These are phyloP conservation scores for Aureobasidium melanogenum DNA, from an alignment of 2,329 filamentous ascomycete species.

Conservation along the genomic window DNA sequence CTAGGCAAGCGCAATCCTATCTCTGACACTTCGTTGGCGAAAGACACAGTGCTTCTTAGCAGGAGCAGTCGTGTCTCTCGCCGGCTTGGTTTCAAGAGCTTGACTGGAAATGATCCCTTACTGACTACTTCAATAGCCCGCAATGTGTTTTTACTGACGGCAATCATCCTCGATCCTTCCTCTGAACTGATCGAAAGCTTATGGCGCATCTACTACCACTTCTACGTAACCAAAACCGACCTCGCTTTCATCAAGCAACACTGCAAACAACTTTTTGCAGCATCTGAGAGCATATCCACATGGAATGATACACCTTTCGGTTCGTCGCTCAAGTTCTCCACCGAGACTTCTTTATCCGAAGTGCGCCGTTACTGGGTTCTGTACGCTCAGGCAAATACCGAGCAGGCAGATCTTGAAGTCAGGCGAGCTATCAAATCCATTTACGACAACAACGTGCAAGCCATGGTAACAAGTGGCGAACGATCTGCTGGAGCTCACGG, in stretches of 20 bases:
- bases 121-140: slow-evolving; percentile 34
- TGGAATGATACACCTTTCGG: slow-evolving; percentile 31
- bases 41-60: not conserved
- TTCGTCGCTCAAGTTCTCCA: slow-evolving; percentile 39
- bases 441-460: not conserved
- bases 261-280: slow-evolving; percentile 33
- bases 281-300: slow-evolving; percentile 30
- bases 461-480: not conserved
- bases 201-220: slow-evolving; percentile 51
- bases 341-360: slow-evolving; percentile 36
- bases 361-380: slow-evolving; percentile 34
- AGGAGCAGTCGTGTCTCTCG: not conserved
- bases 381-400: slow-evolving; percentile 21
- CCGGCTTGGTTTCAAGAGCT: not conserved
- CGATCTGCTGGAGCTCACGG: slow-evolving; percentile 24
- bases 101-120: not conserved
- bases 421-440: not conserved
- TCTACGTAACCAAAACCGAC: slow-evolving; percentile 35
- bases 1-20: slow-evolving; percentile 34
- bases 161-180: slow-evolving; percentile 37
- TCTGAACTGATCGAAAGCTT: slow-evolving; percentile 12
- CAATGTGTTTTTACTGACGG: slow-evolving; percentile 45
- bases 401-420: not conserved
- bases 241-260: slow-evolving; percentile 34
- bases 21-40: not conserved